Percentiles rank a stretch among this genome's conserved stretches.
Conservation (phyloP, 2,329 filamentous ascomycete species). For the Penicillium sp. region DNA sequence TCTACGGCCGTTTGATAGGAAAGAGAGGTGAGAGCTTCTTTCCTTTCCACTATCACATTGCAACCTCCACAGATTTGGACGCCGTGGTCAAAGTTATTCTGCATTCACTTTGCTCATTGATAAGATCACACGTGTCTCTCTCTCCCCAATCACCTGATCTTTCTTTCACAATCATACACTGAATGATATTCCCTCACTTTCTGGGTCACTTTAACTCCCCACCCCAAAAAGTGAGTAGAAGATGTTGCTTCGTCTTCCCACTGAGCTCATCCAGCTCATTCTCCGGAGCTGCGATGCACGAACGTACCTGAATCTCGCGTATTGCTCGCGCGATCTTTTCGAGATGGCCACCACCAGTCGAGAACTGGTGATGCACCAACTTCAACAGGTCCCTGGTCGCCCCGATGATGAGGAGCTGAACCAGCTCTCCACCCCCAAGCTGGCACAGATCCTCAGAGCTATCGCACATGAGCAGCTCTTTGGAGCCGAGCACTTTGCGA, state of each 20-base stretch:
- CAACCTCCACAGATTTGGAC: too few relatives aligned
- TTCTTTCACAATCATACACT: background rate
- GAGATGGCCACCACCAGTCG: conserved; percentile 30
- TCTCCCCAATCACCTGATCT: too few relatives aligned
- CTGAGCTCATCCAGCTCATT: conserved; percentile 37
- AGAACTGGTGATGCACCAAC: conserved; percentile 33
- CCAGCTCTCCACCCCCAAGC: conserved; percentile 14
- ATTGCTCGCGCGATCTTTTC: conserved; percentile 33
- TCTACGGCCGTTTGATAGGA: too few relatives aligned
- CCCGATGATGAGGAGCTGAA: conserved; percentile 16
- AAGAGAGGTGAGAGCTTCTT: too few relatives aligned
- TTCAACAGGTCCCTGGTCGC: conserved; percentile 31
- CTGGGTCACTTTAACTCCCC: background rate
- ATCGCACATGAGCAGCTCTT: conserved; percentile 30
- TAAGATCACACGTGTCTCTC: too few relatives aligned
- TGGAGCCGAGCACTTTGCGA: conserved; percentile 31
- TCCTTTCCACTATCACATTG: too few relatives aligned
- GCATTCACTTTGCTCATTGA: too few relatives aligned
- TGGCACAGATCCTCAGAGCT: conserved; percentile 30
- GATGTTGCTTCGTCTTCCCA: conserved; percentile 34
- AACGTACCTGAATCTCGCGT: conserved; percentile 34
- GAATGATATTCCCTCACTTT: background rate
- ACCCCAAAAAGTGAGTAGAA: background rate
- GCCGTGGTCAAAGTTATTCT: too few relatives aligned
- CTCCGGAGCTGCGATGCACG: conserved; percentile 29